These are phyloP conservation scores for Coniochaeta pulveracea DNA, from an alignment of 2,329 filamentous ascomycete species.

Conservation along the genomic window DNA sequence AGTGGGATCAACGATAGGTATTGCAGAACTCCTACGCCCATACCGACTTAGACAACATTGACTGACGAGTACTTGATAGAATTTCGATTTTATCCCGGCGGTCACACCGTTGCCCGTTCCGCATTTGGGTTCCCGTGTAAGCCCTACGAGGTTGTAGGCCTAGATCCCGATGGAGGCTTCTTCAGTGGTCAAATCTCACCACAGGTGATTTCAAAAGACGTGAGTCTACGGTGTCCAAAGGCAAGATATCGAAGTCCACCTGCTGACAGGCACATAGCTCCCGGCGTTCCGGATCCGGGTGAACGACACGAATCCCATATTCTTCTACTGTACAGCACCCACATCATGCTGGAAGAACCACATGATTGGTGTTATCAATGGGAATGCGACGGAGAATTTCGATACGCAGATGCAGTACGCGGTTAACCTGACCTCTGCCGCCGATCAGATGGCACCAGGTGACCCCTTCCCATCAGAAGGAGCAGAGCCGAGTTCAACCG, in stretches of 20 bases:
- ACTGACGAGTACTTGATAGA: conserved; percentile 18
- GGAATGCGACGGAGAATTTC: conserved; percentile 38
- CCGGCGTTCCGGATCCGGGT: background rate
- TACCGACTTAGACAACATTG: conserved; percentile 7
- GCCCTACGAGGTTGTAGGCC: conserved; percentile 42
- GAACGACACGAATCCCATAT: conserved; percentile 53
- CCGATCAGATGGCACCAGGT: background rate
- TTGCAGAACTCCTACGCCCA: conserved; percentile 6
- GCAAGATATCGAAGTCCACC: background rate
- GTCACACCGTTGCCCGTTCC: conserved; percentile 52
- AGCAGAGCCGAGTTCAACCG: background rate
- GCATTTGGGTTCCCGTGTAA: conserved; percentile 51
- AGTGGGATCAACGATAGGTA: conserved; percentile 37
- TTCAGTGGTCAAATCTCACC: conserved; percentile 38
- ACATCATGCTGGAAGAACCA: conserved; percentile 51
- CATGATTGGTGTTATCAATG: conserved; percentile 71
- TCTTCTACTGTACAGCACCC: conserved; percentile 59
- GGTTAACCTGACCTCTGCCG: conserved; percentile 30
- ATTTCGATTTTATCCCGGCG: conserved; percentile 51
- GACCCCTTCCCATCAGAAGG: background rate
- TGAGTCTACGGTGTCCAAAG: background rate
- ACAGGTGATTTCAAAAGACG: conserved; percentile 17
- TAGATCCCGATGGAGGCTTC: conserved; percentile 34
- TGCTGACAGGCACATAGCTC: background rate
- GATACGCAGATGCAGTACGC: conserved; percentile 34